Conservation (phyloP, 2,329 filamentous ascomycete species). For the Fusarium domesticum region DNA sequence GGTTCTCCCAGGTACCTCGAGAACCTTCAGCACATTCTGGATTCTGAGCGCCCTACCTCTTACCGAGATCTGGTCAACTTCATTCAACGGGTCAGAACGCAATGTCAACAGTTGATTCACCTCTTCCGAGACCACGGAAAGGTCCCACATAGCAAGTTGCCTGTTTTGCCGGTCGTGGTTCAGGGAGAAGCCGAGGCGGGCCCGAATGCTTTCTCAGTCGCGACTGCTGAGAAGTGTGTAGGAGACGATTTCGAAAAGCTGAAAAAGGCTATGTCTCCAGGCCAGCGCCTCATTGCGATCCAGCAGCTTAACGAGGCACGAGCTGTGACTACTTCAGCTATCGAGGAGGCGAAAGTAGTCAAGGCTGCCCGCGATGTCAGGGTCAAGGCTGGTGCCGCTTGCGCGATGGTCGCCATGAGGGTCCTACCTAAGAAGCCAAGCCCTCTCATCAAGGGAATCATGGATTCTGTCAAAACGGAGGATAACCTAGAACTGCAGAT, state of each 20-base stretch:
- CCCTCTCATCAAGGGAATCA: conserved; percentile 89
- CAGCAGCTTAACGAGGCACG: conserved; percentile 77
- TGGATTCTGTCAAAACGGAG: conserved; percentile 96
- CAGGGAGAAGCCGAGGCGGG: conserved; percentile 92
- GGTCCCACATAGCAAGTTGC: conserved; percentile 70
- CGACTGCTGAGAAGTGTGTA: conserved; percentile 84
- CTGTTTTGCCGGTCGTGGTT: conserved; percentile 81
- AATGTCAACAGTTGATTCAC: conserved; percentile 86
- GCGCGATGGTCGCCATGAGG: conserved; percentile 82
- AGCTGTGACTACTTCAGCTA: conserved; percentile 64
- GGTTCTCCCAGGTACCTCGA: conserved; percentile 52
- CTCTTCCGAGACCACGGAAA: conserved; percentile 90
- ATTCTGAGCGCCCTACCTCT: conserved; percentile 73
- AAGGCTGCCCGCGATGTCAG: conserved; percentile 83
- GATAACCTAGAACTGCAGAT: conserved; percentile 86
- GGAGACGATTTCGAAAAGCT: conserved; percentile 81
- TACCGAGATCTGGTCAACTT: conserved; percentile 91
- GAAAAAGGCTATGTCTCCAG: conserved; percentile 83
- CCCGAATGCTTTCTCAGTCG: conserved; percentile 85
- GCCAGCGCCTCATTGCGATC: conserved; percentile 79
- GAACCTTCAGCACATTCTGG: conserved; percentile 71
- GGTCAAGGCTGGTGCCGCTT: conserved; percentile 81
- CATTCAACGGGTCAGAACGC: conserved; percentile 82
- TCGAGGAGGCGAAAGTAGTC: conserved; percentile 73
- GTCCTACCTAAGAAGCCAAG: conserved; percentile 91